Percentiles rank a stretch among this genome's conserved stretches.
These are phyloP conservation scores for Eutrema salsugineum DNA, from an alignment of 441 rosid genomes.

Conservation along the genomic window DNA sequence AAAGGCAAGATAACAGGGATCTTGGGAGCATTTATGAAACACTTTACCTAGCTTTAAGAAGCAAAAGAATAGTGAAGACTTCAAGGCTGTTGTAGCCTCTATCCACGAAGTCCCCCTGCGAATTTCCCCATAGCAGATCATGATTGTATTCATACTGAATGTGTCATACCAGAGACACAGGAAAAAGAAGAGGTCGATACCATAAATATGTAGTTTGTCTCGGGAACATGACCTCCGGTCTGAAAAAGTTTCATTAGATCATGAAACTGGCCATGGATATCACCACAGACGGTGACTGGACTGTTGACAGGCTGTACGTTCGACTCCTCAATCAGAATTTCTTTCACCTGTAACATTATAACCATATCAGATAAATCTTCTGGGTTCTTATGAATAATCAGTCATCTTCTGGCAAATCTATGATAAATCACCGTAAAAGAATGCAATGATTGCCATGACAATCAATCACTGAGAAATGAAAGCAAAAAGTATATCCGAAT, in stretches of 20 bases:
- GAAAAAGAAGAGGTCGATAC: conserved; percentile 25
- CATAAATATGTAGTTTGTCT: conserved; percentile 98
- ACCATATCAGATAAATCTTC: not conserved
- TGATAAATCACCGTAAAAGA: not conserved
- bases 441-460: not conserved
- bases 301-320: conserved; percentile 99
- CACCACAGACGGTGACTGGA: conserved; percentile 99
- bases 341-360: conserved; percentile 67
- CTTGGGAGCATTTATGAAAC: not conserved
- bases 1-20: conserved; percentile 2
- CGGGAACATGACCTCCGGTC: conserved; percentile 98
- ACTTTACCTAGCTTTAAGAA: conserved; percentile 93
- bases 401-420: not conserved
- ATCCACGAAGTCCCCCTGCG: conserved; percentile 97
- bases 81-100: conserved; percentile 99
- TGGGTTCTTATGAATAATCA: not conserved
- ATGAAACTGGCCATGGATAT: conserved; percentile 99
- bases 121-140: conserved; percentile 13
- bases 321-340: conserved; percentile 94
- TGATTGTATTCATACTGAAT: not conserved
- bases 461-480: not conserved
- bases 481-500: not conserved
- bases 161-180: not conserved
- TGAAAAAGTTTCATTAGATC: conserved; percentile 99
- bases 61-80: conserved; percentile 97